These are phyloP conservation scores for Leucaena leucocephala DNA, from an alignment of 306 rosid genomes.

Conservation along the genomic window DNA sequence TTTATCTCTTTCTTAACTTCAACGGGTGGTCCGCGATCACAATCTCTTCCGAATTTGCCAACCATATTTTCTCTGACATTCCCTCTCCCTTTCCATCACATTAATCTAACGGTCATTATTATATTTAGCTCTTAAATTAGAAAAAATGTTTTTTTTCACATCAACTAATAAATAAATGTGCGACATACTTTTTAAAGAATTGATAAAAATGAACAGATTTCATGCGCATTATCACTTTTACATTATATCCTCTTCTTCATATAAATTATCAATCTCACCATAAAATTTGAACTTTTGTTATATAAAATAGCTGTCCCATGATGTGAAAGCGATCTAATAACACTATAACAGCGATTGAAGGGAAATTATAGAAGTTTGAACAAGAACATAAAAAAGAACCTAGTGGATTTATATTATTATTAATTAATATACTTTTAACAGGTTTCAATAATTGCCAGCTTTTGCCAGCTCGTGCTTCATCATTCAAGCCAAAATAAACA, in stretches of 20 bases:
- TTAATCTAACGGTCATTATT: background rate
- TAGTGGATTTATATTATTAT: no score
- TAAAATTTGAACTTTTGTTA: background rate
- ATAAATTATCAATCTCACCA: background rate
- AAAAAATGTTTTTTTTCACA: background rate
- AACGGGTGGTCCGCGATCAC: background rate
- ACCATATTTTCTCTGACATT: background rate
- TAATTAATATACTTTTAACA: background rate
- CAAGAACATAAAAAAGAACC: no score
- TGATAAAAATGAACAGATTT: no score
- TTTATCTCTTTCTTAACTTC: no score
- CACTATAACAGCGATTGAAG: no score
- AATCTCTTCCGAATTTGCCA: background rate
- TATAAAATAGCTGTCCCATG: no score
- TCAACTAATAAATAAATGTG: background rate
- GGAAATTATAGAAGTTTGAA: no score
- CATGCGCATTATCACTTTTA: background rate
- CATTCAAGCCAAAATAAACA: background rate
- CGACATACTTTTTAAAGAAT: no score
- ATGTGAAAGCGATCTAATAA: no score
- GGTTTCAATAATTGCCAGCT: constrained; percentile 36
- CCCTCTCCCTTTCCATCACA: background rate
- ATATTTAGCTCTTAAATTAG: no score
- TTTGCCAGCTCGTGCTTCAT: constrained; percentile 22
- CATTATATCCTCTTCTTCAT: no score